Conservation (phyloP, 306 rosid species). For the Malus sieversii region DNA sequence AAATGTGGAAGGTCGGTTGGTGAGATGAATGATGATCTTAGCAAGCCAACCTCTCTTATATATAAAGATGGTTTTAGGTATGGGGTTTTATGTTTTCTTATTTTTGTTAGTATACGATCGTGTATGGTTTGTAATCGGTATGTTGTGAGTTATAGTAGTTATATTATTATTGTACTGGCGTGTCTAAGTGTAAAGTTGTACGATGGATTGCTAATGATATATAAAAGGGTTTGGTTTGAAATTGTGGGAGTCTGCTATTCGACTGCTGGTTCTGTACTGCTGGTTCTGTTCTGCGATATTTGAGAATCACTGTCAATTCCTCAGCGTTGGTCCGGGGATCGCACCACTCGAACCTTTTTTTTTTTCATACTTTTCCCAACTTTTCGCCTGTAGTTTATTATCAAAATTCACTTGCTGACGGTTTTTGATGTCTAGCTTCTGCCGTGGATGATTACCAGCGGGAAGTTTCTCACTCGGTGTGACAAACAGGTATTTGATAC, state of each 20-base stretch:
- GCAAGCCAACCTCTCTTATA: slow-evolving; percentile 13
- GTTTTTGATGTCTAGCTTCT: not conserved
- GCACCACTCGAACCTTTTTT: too few relatives aligned
- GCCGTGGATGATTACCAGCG: not conserved
- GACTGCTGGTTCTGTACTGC: too few relatives aligned
- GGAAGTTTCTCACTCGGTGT: not conserved
- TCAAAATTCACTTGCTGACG: not conserved
- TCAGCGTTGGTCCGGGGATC: too few relatives aligned
- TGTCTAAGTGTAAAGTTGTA: slow-evolving; percentile 28
- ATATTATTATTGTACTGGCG: not conserved
- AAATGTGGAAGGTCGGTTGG: slow-evolving; percentile 19
- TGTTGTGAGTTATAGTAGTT: slow-evolving; percentile 24
- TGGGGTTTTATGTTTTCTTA: slow-evolving; percentile 32
- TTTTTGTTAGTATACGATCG: slow-evolving; percentile 21
- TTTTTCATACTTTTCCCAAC: too few relatives aligned
- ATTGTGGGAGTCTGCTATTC: not conserved
- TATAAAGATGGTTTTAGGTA: slow-evolving; percentile 22
- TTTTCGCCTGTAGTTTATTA: not conserved
- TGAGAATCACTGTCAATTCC: too few relatives aligned
- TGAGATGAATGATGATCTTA: slow-evolving; percentile 12
- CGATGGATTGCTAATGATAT: slow-evolving; percentile 24
- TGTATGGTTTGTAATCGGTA: slow-evolving; percentile 33
- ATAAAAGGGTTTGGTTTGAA: slow-evolving; percentile 12
- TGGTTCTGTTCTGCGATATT: not conserved
- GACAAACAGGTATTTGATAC: not conserved